Evolutionary conservation across 169 alveolate species (phyloP).

Genomic region (Eimeria zaria): DNA sequence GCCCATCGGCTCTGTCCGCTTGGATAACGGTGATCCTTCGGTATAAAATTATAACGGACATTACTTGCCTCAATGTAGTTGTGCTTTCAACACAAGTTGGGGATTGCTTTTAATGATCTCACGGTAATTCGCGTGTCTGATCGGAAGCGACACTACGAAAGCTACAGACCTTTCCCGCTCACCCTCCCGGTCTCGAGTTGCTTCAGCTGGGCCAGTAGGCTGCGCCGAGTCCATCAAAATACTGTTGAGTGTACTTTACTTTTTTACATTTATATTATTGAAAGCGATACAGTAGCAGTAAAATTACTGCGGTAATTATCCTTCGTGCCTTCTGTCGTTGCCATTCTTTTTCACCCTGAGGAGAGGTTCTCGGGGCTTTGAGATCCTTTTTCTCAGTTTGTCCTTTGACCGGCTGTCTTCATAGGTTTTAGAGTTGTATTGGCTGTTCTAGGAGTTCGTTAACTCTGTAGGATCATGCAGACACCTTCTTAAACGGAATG

Average conservation of each 20-base stretch:
- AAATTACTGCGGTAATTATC: not conserved
- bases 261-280: not conserved
- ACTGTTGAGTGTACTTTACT: not conserved
- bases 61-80: no score
- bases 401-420: not conserved
- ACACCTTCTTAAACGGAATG: not conserved
- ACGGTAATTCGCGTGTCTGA: not conserved
- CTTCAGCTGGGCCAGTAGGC: not conserved
- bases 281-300: not conserved
- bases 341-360: not conserved
- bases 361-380: not conserved
- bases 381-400: not conserved
- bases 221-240: not conserved
- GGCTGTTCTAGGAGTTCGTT: not conserved
- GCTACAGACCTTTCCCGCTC: not conserved
- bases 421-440: not conserved
- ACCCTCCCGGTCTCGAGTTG: not conserved
- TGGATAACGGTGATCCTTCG: no score
- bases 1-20: no score
- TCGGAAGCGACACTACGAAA: not conserved
- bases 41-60: no score
- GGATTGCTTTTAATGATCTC: not conserved
- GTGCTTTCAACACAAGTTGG: no score
- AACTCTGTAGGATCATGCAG: not conserved
- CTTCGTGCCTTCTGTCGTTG: not conserved